These are phyloP conservation scores for Candida dubliniensis DNA, from an alignment of 1,139 yeast species.

Conservation along the genomic window DNA sequence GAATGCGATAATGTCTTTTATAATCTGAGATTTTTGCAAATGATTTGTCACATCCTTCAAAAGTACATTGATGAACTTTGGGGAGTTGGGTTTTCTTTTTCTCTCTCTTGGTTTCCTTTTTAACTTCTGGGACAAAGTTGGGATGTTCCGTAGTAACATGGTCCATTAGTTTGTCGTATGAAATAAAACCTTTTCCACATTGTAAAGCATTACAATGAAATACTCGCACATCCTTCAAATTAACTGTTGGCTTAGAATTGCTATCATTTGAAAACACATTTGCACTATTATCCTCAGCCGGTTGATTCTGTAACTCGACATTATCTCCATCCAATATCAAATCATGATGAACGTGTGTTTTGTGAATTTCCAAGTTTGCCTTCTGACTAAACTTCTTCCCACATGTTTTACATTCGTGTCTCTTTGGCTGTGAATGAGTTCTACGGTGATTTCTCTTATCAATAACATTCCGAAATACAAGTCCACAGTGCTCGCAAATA, in stretches of 20 bases:
- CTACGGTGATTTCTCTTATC: conserved; percentile 18
- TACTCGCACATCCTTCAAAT: conserved; percentile 16
- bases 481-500: conserved; percentile 14
- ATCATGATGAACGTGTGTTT: conserved; percentile 18
- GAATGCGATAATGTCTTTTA: conserved; percentile 25
- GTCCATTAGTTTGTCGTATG: conserved; percentile 14
- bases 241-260: conserved; percentile 1
- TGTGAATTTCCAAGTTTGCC: conserved; percentile 17
- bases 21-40: conserved; percentile 26
- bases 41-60: conserved; percentile 19
- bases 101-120: conserved; percentile 3
- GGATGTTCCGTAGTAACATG: conserved; percentile 14
- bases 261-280: neutral
- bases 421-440: conserved; percentile 18
- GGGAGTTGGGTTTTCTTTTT: conserved; percentile 11
- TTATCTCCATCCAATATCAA: conserved; percentile 12
- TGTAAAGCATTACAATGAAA: conserved; percentile 17
- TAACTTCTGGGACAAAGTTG: neutral
- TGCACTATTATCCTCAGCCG: neutral
- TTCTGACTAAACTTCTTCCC: conserved; percentile 25
- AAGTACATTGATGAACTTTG: conserved; percentile 21
- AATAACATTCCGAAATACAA: conserved; percentile 14
- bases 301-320: neutral
- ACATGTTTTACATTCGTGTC: conserved; percentile 20
- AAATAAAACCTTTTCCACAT: conserved; percentile 17